These are phyloP conservation scores for Chrysopogon serrulatus DNA, from an alignment of 176 grass and related monocot genomes.

Conservation along the genomic window DNA sequence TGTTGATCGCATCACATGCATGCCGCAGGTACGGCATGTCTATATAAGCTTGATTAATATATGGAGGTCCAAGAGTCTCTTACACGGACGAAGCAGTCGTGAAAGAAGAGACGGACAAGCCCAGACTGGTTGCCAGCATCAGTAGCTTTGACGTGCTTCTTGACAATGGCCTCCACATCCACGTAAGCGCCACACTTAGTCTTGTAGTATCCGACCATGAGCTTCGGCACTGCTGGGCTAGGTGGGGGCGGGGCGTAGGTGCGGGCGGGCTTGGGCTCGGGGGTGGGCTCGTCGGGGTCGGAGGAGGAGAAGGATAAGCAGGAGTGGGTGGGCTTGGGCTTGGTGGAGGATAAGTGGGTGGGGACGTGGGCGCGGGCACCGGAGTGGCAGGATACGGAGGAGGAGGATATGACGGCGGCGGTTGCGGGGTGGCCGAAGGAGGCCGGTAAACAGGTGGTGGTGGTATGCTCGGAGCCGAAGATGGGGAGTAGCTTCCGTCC, in stretches of 20 bases:
- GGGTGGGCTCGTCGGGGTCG: too few relatives aligned
- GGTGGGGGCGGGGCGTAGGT: too few relatives aligned
- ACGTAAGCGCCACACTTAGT: not conserved
- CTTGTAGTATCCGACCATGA: conserved; percentile 8
- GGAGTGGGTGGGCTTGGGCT: not conserved
- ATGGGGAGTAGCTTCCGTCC: not conserved
- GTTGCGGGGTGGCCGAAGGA: not conserved
- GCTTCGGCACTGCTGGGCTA: not conserved
- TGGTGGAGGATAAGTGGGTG: too few relatives aligned
- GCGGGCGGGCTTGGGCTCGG: too few relatives aligned
- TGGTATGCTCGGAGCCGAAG: too few relatives aligned
- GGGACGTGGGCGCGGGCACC: too few relatives aligned
- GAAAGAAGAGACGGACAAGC: not conserved
- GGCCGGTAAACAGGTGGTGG: too few relatives aligned
- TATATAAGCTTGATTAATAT: too few relatives aligned
- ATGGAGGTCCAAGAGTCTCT: too few relatives aligned
- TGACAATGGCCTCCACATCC: not conserved
- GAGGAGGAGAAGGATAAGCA: too few relatives aligned
- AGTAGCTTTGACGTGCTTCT: not conserved
- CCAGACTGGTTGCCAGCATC: not conserved
- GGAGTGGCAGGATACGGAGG: not conserved
- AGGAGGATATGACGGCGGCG: not conserved
- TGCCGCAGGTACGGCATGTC: too few relatives aligned
- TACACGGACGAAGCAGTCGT: not conserved
- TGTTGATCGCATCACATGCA: too few relatives aligned